These are phyloP conservation scores for Pythium scleroteichum DNA, from an alignment of 352 stramenopile species.

Conservation along the genomic window DNA sequence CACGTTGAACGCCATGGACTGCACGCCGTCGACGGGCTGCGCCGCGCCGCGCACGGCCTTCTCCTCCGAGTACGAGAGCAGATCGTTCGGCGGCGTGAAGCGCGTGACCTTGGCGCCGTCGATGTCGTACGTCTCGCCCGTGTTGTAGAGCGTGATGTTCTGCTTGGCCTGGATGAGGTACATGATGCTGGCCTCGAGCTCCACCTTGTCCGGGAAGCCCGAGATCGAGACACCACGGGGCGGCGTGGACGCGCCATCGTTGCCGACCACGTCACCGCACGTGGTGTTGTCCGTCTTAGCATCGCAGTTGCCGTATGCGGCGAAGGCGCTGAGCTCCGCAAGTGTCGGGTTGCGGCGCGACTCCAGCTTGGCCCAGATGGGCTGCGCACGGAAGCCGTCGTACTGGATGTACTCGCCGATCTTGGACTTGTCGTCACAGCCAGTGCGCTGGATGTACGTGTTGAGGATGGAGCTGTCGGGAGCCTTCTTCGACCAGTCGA, in stretches of 20 bases:
- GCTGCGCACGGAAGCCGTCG: constrained; percentile 43
- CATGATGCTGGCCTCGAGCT: constrained; percentile 34
- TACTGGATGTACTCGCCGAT: constrained; percentile 73
- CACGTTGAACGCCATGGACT: constrained; percentile 61
- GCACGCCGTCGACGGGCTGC: constrained; percentile 63
- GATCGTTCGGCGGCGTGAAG: constrained; percentile 43
- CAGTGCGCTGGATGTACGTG: constrained; percentile 59
- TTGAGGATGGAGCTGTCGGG: constrained; percentile 39
- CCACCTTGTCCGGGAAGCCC: constrained; percentile 46
- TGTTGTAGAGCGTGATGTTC: constrained; percentile 50
- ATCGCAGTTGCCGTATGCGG: constrained; percentile 57
- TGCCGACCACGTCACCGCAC: constrained; percentile 50
- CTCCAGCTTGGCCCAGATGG: constrained; percentile 57
- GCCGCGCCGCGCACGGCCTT: constrained; percentile 45
- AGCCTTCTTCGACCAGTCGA: constrained; percentile 49
- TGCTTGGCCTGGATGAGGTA: constrained; percentile 52
- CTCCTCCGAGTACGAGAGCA: constrained; percentile 34
- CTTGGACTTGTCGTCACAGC: constrained; percentile 58
- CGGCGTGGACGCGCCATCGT: constrained; percentile 42
- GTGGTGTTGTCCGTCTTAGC: constrained; percentile 50
- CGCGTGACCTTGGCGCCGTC: constrained; percentile 49
- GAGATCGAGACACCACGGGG: constrained; percentile 48
- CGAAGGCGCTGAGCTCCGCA: constrained; percentile 53
- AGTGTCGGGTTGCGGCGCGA: constrained; percentile 60
- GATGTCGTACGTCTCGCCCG: constrained; percentile 40